A percentile compares a stretch with the other conserved stretches of the same genome.
Evolutionary conservation across 2,329 filamentous ascomycete genomes (phyloP).

Genomic region (Colletotrichum lentis): DNA sequence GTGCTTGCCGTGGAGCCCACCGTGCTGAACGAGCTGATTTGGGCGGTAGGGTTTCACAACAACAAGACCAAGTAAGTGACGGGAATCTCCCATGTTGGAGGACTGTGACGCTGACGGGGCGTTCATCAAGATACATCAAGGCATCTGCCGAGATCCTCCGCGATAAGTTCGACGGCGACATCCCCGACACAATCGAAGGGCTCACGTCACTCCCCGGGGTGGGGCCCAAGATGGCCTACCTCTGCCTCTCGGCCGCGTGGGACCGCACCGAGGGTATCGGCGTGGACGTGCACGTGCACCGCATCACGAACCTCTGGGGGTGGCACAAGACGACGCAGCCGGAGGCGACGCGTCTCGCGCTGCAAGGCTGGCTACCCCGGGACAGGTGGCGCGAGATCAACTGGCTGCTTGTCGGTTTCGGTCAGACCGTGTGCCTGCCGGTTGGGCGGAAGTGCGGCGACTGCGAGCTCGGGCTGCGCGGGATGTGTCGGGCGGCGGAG

Average conservation of each 20-base stretch:
- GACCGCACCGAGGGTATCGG: conserved; percentile 77
- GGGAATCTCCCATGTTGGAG: neutral
- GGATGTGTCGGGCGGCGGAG: conserved; percentile 79
- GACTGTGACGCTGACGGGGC: conserved; percentile 1
- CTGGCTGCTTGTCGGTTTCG: conserved; percentile 84
- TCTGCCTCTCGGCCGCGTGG: conserved; percentile 81
- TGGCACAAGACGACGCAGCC: conserved; percentile 85
- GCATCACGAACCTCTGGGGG: conserved; percentile 92
- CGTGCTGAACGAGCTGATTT: conserved; percentile 76
- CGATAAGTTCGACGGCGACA: conserved; percentile 76
- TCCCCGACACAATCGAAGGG: conserved; percentile 79
- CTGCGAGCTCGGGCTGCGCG: conserved; percentile 79
- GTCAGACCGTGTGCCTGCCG: conserved; percentile 85
- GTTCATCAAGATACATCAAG: conserved; percentile 67
- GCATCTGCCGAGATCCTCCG: conserved; percentile 75
- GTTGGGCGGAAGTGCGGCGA: conserved; percentile 83
- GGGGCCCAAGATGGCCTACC: conserved; percentile 93
- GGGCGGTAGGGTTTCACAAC: conserved; percentile 91
- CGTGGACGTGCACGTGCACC: conserved; percentile 93
- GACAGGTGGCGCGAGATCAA: conserved; percentile 95
- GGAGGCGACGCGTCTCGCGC: conserved; percentile 78
- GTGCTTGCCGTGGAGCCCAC: conserved; percentile 75
- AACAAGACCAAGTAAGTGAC: conserved; percentile 80
- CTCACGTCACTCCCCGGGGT: conserved; percentile 84
- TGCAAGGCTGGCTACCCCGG: conserved; percentile 83